These are phyloP conservation scores for Trichoderma orchidacearum DNA, from an alignment of 495 filamentous ascomycete genomes.

Conservation along the genomic window DNA sequence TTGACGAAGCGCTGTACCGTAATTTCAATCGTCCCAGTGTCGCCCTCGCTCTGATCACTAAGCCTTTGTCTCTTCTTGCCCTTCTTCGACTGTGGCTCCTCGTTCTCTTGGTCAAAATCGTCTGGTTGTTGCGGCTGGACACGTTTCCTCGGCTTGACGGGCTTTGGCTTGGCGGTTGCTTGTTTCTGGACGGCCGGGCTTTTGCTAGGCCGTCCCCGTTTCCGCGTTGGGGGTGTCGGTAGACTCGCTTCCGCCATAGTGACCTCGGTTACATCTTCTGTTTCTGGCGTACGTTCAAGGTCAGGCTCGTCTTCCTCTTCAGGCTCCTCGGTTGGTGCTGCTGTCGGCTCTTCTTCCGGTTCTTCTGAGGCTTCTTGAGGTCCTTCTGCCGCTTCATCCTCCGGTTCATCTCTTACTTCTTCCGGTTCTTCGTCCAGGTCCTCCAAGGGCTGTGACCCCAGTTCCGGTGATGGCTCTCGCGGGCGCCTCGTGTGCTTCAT, in stretches of 20 bases:
- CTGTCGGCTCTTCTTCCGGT: background rate
- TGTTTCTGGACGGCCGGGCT: background rate
- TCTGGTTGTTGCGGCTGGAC: background rate
- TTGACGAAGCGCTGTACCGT: slow-evolving; percentile 28
- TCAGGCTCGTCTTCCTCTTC: background rate
- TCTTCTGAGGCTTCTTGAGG: slow-evolving; percentile 1
- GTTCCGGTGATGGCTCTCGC: background rate
- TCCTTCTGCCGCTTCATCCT: slow-evolving; percentile 9
- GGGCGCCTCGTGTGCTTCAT: background rate
- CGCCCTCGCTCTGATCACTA: slow-evolving; percentile 6
- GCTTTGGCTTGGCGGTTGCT: background rate
- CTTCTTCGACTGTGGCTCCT: slow-evolving; percentile 3
- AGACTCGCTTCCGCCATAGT: background rate
- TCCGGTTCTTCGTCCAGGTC: slow-evolving; percentile 8
- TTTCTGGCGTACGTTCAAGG: no score
- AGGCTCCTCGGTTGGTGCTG: background rate
- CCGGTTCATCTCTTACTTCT: slow-evolving; percentile 12
- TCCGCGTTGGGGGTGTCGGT: background rate
- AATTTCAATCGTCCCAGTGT: slow-evolving; percentile 23
- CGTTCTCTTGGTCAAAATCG: background rate
- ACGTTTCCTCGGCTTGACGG: slow-evolving; percentile 7
- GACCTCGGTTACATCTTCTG: slow-evolving; percentile 6
- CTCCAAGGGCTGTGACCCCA: background rate
- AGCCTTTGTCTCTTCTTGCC: slow-evolving; percentile 4
- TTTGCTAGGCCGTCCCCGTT: background rate